Evolutionary conservation across 2,329 filamentous ascomycete genomes (phyloP), one percentile per base, ranked within the genome.

Genomic region (Pyricularia sp.): DNA sequence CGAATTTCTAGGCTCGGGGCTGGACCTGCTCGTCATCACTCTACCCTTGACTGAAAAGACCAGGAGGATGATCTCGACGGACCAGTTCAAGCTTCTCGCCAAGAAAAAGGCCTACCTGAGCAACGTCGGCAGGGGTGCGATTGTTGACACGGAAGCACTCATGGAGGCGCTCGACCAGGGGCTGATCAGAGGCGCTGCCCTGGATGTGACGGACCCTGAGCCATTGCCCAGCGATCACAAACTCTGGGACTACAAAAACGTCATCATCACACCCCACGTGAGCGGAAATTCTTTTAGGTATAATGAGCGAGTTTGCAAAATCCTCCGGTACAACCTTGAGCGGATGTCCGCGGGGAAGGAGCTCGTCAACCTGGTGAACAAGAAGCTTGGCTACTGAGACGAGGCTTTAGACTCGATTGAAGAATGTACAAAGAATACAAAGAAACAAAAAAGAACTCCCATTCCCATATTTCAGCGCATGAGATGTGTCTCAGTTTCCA

Each of bases 121-220:
- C 70, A 91, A 90, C 73, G 88, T 90, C 71, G 83, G 86, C 0
- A 82, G 88, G 12, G 88, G 74, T 55, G 28, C 66, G 0, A 69
- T 76, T 20, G 70, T 77, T 11, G 69, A 76, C 31, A 71, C 71
- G 2, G 72, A 79, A 9, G 86, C 84, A 2, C 74, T 91, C 65
- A 80, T 89, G 31, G 77, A 76, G 3, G 85, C 87, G 0, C 75
- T 91, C 31, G 73, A 75, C 64, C 68, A 55, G n/a, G 72, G 70
- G 30, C 67, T 70, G 69, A 73, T 72, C 42, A 26, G 77, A 12
- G 88, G 88, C 23, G 88, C 88, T 0, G 87, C 88, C 2, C 77
- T 91, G 64, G 88, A 90, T 76, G 89, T 91, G 1, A 86, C 88
- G 3, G 87, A 90, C 72, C 88, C 88, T 0, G 89, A 91, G 74